Evolutionary conservation across 2,329 filamentous ascomycete species (phyloP), one percentile per base, ranked within the genome.

Genomic region (Pezizomycotina sp.): DNA sequence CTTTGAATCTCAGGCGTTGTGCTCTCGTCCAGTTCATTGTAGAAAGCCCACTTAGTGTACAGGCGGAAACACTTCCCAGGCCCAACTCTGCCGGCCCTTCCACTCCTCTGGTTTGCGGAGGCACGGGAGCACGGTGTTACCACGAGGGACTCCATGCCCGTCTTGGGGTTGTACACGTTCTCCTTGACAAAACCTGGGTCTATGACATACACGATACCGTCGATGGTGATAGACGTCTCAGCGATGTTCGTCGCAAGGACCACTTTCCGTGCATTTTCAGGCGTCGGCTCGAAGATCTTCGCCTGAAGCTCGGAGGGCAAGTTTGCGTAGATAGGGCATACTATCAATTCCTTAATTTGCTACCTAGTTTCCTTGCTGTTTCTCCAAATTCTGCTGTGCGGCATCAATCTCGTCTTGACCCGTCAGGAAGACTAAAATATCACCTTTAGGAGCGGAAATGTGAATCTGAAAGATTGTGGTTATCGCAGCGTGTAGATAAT

Each of bases 381-480:
- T 93, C 82, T 29, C 69, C 12, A 98, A 68, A 47, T 83, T 79
- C 48, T 77, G 72, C 51, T 89, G 80, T 0, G 81, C 83, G 1
- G 78, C 71, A 51, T 92, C 83, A 34, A 98, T 98, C 53, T 98
- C 89, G 51, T 95, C 89, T 53, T 95, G 83, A 25, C 89, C 89
- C 0, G 86, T 93, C 22, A 98, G 61, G 57, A 98, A 98, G 2
- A 95, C 81, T 3, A 98, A 60, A 12, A 98, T 92, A 50, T 93
- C 89, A 8, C 89, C 89, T 53, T 91, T 81, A 8, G 50, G 48
- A n/a, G 48, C 47, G 0, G 75, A 80, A 1, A 84, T 77, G 52
- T 98, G 89, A 25, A 95, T 92, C 53, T 95, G 86, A 51, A 95
- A 92, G 4, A 91, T 74, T 0, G 86, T 95, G 0, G 82, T 92